A percentile compares a stretch with the other conserved stretches of the same genome.
Conservation (phyloP, 345 rosid genomes). For the Isatis tinctoria region DNA sequence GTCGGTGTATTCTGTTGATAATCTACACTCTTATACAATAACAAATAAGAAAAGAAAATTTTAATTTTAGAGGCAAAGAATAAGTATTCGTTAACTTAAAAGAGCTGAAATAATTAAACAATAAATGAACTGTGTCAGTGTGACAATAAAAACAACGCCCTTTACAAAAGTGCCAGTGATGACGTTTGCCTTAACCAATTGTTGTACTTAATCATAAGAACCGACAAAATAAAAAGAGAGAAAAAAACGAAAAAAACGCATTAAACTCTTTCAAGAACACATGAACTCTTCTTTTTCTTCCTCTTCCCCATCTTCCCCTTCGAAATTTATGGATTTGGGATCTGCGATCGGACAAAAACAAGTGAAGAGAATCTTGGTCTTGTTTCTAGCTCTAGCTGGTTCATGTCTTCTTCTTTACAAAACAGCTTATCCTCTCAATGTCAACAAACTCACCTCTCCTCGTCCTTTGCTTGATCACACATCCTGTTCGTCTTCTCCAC, state of each 20-base stretch:
- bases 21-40: background rate
- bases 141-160: background rate
- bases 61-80: background rate
- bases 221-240: slow-evolving; percentile 4
- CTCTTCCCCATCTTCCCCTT: slow-evolving; percentile 9
- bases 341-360: slow-evolving; percentile 6
- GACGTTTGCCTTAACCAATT: background rate
- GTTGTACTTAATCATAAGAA: background rate
- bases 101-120: background rate
- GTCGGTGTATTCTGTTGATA: background rate
- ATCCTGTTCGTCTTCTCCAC: background rate
- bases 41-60: background rate
- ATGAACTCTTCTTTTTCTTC: slow-evolving; percentile 2
- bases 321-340: background rate
- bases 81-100: background rate
- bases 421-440: slow-evolving; percentile 10
- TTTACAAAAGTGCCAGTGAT: background rate
- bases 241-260: slow-evolving; percentile 3
- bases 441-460: slow-evolving; percentile 9
- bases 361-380: slow-evolving; percentile 12
- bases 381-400: slow-evolving; percentile 18
- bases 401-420: slow-evolving; percentile 28
- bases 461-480: slow-evolving; percentile 10
- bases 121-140: background rate
- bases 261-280: slow-evolving; percentile 10